Conservation (phyloP, 495 filamentous ascomycete genomes). For the Saxophila tyrrhenica region DNA sequence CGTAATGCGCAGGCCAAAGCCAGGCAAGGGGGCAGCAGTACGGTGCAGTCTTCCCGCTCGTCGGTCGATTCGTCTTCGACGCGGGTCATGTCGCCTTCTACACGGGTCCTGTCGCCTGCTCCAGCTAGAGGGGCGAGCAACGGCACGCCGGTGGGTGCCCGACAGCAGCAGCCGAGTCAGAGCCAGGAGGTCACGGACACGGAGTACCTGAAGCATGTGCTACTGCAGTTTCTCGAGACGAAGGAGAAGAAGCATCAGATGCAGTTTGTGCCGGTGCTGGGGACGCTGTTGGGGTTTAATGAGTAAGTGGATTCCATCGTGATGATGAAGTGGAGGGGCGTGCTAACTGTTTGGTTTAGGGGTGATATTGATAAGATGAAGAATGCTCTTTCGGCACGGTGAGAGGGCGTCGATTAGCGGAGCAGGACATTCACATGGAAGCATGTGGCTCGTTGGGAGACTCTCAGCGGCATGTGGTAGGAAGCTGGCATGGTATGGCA, state of each 20-base stretch:
- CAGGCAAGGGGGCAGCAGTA: slow-evolving; percentile 30
- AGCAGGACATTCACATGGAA: no score
- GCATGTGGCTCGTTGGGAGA: no score
- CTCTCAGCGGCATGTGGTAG: no score
- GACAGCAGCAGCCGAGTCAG: no score
- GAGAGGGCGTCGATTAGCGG: slow-evolving; percentile 1
- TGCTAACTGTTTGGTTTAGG: not conserved
- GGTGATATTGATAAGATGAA: slow-evolving; percentile 83
- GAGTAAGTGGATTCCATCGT: slow-evolving; percentile 44
- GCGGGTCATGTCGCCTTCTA: no score
- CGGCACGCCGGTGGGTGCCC: no score
- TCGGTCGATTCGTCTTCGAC: slow-evolving; percentile 33
- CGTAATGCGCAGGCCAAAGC: slow-evolving; percentile 28
- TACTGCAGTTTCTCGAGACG: slow-evolving; percentile 89
- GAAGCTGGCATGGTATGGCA: no score
- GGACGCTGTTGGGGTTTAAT: slow-evolving; percentile 85
- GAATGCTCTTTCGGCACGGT: slow-evolving; percentile 55
- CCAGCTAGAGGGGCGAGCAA: slow-evolving; percentile 11
- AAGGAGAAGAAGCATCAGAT: slow-evolving; percentile 82
- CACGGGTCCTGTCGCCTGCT: slow-evolving; percentile 39
- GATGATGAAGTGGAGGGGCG: not conserved
- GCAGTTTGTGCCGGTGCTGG: slow-evolving; percentile 84
- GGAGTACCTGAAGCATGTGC: slow-evolving; percentile 88
- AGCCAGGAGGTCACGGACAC: slow-evolving; percentile 47
- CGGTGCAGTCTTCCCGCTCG: slow-evolving; percentile 46